A percentile compares a stretch with the other conserved stretches of the same genome.
phyloP scores from a whole-genome alignment of 306 rosid genomes.

The Pyrus betulifolia region DNA sequence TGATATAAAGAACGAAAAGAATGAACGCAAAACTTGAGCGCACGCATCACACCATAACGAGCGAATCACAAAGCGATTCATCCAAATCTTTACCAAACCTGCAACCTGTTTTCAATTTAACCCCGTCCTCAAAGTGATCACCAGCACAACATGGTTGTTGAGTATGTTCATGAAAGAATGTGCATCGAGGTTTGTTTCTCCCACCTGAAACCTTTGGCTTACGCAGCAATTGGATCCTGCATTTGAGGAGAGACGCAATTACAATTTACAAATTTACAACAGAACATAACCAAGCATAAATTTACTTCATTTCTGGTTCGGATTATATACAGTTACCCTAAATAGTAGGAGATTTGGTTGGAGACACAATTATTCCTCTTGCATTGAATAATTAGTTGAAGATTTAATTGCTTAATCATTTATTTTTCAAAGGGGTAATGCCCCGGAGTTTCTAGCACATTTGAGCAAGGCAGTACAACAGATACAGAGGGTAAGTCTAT shows the following conservation, averaged over 20 bases:
- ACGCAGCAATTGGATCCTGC: slow-evolving; percentile 85
- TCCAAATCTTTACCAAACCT: slow-evolving; percentile 6
- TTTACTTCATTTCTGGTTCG: not conserved
- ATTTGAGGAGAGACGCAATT: slow-evolving; percentile 8
- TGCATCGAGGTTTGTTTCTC: slow-evolving; percentile 8
- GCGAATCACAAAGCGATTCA: not conserved
- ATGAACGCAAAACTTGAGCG: slow-evolving; percentile 8
- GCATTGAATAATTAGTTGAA: too few species aligned
- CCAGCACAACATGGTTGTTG: slow-evolving; percentile 11
- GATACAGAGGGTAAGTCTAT: not conserved
- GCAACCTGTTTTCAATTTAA: not conserved
- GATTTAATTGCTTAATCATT: not conserved
- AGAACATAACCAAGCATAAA: not conserved
- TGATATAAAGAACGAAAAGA: not conserved
- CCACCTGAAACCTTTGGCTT: slow-evolving; percentile 21
- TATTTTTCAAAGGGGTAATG: not conserved
- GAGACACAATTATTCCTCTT: too few species aligned
- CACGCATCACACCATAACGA: slow-evolving; percentile 16
- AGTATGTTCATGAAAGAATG: slow-evolving; percentile 6
- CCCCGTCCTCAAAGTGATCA: not conserved
- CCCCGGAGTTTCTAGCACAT: not conserved
- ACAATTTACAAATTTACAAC: too few species aligned
- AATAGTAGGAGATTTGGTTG: not conserved
- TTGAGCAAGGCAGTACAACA: not conserved
- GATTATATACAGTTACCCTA: not conserved